These are phyloP conservation scores for Colletotrichum sansevieriae DNA, from an alignment of 2,329 filamentous ascomycete genomes.

Conservation along the genomic window DNA sequence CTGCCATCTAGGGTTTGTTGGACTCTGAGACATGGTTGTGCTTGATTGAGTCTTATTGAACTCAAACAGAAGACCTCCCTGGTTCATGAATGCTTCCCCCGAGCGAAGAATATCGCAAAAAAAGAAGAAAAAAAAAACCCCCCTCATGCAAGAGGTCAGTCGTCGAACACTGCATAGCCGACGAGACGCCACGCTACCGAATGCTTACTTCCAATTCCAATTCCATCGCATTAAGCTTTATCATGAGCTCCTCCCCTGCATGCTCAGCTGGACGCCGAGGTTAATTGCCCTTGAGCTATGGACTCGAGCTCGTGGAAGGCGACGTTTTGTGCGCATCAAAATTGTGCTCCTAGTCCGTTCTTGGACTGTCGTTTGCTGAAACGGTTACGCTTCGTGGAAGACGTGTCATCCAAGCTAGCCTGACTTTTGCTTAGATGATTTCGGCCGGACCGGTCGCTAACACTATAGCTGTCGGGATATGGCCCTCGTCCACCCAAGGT, in stretches of 20 bases:
- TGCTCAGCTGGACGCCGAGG: not conserved
- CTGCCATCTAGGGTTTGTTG: not conserved
- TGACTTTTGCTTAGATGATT: conserved; percentile 72
- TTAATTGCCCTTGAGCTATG: not conserved
- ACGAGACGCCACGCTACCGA: conserved; percentile 41
- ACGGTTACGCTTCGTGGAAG: conserved; percentile 66
- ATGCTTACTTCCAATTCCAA: conserved; percentile 38
- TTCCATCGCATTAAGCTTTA: conserved; percentile 20
- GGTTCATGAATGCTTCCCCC: conserved; percentile 31
- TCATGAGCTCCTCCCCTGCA: not conserved
- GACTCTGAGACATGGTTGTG: not conserved
- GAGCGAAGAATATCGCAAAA: conserved; percentile 7
- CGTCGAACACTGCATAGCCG: conserved; percentile 32
- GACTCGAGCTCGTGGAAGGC: not conserved
- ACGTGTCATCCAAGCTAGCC: conserved; percentile 64
- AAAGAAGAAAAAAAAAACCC: not conserved
- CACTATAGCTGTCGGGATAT: conserved; percentile 63
- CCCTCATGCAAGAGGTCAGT: conserved; percentile 21
- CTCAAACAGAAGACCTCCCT: conserved; percentile 12
- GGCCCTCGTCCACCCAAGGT: conserved; percentile 74
- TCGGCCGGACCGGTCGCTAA: conserved; percentile 66
- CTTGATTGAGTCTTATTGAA: conserved; percentile 6
- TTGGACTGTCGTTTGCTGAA: conserved; percentile 96
- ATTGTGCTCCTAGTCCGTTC: conserved; percentile 91
- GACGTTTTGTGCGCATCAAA: conserved; percentile 60